Evolutionary conservation across 441 rosid genomes (phyloP).

Genomic region (Raphanus hybrid): DNA sequence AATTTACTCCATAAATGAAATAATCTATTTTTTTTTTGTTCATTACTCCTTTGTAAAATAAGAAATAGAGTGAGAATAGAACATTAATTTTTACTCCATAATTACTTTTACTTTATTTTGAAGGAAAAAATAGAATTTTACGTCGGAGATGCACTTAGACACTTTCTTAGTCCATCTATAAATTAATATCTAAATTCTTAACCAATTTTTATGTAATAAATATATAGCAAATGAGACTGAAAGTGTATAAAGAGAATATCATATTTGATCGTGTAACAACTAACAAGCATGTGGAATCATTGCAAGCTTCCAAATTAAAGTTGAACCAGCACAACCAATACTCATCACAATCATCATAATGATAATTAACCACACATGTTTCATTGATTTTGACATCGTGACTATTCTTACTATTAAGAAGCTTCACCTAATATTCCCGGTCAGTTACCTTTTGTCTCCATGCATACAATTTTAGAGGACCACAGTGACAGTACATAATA

Average conservation of each 20-base stretch:
- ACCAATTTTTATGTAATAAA: slow-evolving; percentile 3
- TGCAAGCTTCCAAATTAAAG: slow-evolving; percentile 40
- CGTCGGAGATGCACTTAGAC: too few relatives aligned
- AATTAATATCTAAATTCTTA: too few relatives aligned
- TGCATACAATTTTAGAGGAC: slow-evolving; percentile 27
- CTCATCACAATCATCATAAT: slow-evolving; percentile 22
- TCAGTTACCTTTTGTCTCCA: slow-evolving; percentile 33
- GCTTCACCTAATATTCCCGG: slow-evolving; percentile 45
- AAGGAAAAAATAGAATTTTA: too few relatives aligned
- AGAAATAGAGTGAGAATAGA: too few relatives aligned
- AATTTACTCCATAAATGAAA: too few relatives aligned
- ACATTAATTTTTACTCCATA: too few relatives aligned
- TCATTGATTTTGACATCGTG: slow-evolving; percentile 33
- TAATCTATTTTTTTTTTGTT: too few relatives aligned
- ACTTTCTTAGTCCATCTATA: too few relatives aligned
- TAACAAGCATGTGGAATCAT: slow-evolving; percentile 41
- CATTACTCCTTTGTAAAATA: too few relatives aligned
- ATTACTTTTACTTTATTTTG: too few relatives aligned
- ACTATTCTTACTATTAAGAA: slow-evolving; percentile 30
- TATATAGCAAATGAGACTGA: slow-evolving; percentile 6
- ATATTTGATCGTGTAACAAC: slow-evolving; percentile 31
- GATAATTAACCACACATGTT: slow-evolving; percentile 24
- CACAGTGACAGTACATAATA: slow-evolving; percentile 5
- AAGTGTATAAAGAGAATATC: slow-evolving; percentile 9
- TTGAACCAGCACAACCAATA: slow-evolving; percentile 24